phyloP scores from a whole-genome alignment of 768 basidiomycete species.

The Collybia mongolica region DNA sequence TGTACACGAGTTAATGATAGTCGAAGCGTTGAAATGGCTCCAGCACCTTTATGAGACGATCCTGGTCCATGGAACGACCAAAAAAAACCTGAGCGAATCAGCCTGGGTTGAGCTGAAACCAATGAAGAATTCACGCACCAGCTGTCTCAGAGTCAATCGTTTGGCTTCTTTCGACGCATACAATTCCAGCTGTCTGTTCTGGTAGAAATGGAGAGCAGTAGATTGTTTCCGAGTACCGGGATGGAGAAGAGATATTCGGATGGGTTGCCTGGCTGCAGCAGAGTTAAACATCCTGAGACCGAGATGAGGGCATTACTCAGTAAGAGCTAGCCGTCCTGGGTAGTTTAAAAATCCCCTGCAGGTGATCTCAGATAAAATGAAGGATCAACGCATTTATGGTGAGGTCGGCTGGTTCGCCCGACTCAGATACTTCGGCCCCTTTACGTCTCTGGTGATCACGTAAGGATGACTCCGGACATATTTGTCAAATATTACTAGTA shows the following conservation, averaged over 20 bases:
- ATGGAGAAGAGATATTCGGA: slow-evolving; percentile 1
- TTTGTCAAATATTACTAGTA: too few species aligned
- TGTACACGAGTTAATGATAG: background rate
- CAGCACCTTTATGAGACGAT: slow-evolving; percentile 70
- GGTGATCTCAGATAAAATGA: background rate
- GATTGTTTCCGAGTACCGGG: slow-evolving; percentile 14
- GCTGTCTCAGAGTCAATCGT: slow-evolving; percentile 72
- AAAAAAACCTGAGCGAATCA: slow-evolving; percentile 64
- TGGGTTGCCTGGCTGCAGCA: slow-evolving; percentile 5
- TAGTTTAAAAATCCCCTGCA: background rate
- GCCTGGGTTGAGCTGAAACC: background rate
- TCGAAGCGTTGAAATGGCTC: slow-evolving; percentile 3
- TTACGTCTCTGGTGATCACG: background rate
- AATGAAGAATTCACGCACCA: slow-evolving; percentile 43
- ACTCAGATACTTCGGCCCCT: too few species aligned
- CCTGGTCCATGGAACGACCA: slow-evolving; percentile 79
- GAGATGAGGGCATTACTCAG: slow-evolving; percentile 5
- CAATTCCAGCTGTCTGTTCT: slow-evolving; percentile 77
- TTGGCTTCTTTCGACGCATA: slow-evolving; percentile 77
- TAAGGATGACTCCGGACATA: background rate
- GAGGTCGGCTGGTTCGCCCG: too few species aligned
- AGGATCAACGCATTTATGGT: slow-evolving; percentile 1
- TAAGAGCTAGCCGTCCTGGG: too few species aligned
- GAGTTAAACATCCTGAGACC: slow-evolving; percentile 11
- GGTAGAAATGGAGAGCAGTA: slow-evolving; percentile 68